Conservation (phyloP, 2,329 filamentous ascomycete genomes). For the Fusarium tanahbumbuense region DNA sequence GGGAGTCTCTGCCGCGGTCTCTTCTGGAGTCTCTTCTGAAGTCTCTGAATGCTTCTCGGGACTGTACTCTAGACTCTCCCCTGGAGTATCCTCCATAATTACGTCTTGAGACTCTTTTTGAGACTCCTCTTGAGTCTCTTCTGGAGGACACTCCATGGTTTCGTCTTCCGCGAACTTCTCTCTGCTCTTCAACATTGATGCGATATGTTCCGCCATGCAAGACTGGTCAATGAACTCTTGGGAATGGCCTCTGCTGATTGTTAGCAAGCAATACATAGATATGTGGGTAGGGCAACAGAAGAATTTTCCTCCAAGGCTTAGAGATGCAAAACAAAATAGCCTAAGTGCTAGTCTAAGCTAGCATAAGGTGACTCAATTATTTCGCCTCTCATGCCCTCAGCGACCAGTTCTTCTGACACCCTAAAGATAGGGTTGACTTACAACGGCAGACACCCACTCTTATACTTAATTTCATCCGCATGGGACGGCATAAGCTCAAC, state of each 20-base stretch:
- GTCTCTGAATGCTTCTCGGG: too few relatives aligned
- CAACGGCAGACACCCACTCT: neutral
- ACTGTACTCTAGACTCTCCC: too few relatives aligned
- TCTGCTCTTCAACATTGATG: neutral
- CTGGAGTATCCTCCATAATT: too few relatives aligned
- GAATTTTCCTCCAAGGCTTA: neutral
- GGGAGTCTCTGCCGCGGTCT: too few relatives aligned
- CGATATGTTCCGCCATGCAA: neutral
- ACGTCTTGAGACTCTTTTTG: too few relatives aligned
- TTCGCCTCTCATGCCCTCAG: neutral
- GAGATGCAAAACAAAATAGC: neutral
- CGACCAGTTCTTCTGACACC: neutral
- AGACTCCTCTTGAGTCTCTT: too few relatives aligned
- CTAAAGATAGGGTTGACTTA: neutral
- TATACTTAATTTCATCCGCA: too few relatives aligned
- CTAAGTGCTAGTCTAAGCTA: neutral
- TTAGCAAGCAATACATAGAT: neutral
- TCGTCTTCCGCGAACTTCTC: neutral
- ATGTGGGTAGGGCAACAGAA: neutral
- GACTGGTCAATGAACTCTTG: neutral
- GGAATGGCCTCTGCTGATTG: neutral
- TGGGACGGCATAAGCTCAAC: conserved; percentile 2
- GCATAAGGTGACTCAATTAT: neutral
- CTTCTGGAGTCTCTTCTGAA: too few relatives aligned
- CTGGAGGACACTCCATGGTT: neutral